These are phyloP conservation scores for peach (Prunus persica) DNA, from an alignment of 306 rosid species.

Conservation along the genomic window Prunus_persica_NCBIv2 NC_034014.1:19697001-19697500, in stretches of 20 bases:
- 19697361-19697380: not conserved
- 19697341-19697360: not conserved
- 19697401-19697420: not conserved
- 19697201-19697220: not conserved
- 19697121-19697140: not conserved
- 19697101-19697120: too few relatives aligned
- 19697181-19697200: not conserved
- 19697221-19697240: not conserved
- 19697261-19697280: not conserved
- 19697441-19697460: not conserved
- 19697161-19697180: not conserved
- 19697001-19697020: too few relatives aligned
- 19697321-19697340: not conserved
- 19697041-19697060: too few relatives aligned
- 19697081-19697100: too few relatives aligned
- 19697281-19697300: too few relatives aligned
- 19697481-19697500: slow-evolving; percentile 32
- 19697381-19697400: not conserved
- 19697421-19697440: not conserved
- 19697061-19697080: too few relatives aligned
- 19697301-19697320: not conserved
- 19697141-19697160: not conserved
- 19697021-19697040: too few relatives aligned
- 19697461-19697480: slow-evolving; percentile 1
- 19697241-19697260: slow-evolving; percentile 6